Evolutionary conservation across 2,329 filamentous ascomycete genomes (phyloP).

Genomic region (Arachnomyces sp.): DNA sequence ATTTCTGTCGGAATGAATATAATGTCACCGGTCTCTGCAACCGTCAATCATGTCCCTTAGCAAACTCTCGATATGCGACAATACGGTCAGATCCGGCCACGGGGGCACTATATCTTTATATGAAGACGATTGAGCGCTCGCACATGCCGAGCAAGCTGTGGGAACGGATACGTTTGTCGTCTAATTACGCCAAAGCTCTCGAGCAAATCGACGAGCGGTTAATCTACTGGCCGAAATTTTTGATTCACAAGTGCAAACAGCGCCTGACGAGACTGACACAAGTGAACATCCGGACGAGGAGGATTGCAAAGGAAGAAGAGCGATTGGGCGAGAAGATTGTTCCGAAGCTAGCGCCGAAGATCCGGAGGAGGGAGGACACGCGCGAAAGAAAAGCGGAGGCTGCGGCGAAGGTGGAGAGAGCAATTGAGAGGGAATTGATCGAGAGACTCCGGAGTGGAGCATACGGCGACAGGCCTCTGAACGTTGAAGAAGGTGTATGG

Average conservation of each 20-base stretch:
- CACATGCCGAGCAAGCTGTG: conserved; percentile 88
- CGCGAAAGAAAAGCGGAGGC: conserved; percentile 70
- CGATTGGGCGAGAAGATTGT: conserved; percentile 82
- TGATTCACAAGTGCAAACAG: conserved; percentile 94
- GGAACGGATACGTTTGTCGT: conserved; percentile 84
- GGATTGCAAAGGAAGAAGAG: conserved; percentile 81
- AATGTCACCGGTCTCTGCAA: conserved; percentile 80
- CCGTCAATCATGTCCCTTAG: conserved; percentile 80
- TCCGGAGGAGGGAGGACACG: conserved; percentile 66
- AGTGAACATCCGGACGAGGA: conserved; percentile 70
- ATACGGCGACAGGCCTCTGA: conserved; percentile 89
- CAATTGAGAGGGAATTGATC: conserved; percentile 90
- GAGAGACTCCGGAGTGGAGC: conserved; percentile 84
- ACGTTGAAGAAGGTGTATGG: conserved; percentile 93
- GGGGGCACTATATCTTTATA: conserved; percentile 85
- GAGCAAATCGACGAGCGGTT: conserved; percentile 78
- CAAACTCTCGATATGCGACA: conserved; percentile 88
- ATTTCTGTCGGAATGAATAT: conserved; percentile 92
- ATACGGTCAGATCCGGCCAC: conserved; percentile 75
- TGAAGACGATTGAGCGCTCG: conserved; percentile 86
- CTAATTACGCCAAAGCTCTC: conserved; percentile 85
- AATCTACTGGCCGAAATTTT: conserved; percentile 91
- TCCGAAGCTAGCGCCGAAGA: conserved; percentile 83
- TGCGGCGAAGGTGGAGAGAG: conserved; percentile 87
- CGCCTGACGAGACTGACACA: conserved; percentile 85